phyloP scores from a whole-genome alignment of 73 alveolate species.

The Durusdinium trenchii region DNA sequence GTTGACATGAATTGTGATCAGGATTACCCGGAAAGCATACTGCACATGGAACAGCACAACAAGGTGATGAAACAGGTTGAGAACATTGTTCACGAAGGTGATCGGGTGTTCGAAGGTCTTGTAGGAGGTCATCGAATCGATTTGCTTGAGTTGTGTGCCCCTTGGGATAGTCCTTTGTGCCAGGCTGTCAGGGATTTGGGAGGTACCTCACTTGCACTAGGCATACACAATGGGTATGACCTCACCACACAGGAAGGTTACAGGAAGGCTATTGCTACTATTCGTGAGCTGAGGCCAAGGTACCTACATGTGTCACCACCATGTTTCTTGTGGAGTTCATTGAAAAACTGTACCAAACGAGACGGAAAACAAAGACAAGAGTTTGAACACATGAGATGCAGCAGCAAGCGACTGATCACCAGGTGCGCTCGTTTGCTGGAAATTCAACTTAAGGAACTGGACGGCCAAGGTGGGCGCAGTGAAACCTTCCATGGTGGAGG shows the following conservation, averaged over 20 bases:
- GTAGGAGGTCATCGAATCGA: neutral
- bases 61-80: neutral
- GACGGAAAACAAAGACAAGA: neutral
- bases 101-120: neutral
- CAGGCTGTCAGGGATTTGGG: neutral
- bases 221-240: conserved; percentile 27
- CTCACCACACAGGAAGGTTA: neutral
- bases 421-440: neutral
- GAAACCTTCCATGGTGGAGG: neutral
- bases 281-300: neutral
- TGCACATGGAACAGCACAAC: neutral
- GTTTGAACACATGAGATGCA: neutral
- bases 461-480: neutral
- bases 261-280: neutral
- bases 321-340: neutral
- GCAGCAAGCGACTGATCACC: neutral
- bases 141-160: conserved; percentile 34
- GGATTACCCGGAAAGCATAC: neutral
- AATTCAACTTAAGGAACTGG: neutral
- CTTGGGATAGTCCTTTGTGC: conserved; percentile 15
- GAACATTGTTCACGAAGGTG: neutral
- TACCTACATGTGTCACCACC: conserved; percentile 40
- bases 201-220: neutral
- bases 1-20: neutral
- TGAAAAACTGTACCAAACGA: neutral